Conservation (phyloP, 768 basidiomycete genomes). For the Termitomyces sp. region DNA sequence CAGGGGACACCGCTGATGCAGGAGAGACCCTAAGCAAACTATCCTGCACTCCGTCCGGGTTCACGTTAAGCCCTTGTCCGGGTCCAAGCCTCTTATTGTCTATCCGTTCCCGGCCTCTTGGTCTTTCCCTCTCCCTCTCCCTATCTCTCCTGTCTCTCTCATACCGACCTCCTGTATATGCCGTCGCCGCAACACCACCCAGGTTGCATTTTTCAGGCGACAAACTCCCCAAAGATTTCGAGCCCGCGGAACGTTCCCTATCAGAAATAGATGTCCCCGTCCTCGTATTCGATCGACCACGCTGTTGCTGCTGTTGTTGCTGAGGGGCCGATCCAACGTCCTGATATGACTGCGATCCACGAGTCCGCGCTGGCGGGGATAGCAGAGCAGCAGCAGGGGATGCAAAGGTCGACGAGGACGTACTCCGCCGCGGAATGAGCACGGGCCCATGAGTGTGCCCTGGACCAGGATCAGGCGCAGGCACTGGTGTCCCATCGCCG, state of each 20-base stretch:
- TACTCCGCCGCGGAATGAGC: slow-evolving; percentile 4
- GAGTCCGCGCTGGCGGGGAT: slow-evolving; percentile 21
- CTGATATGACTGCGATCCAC: slow-evolving; percentile 18
- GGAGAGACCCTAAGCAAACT: slow-evolving; percentile 15
- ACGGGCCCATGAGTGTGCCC: slow-evolving; percentile 16
- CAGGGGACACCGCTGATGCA: slow-evolving; percentile 3
- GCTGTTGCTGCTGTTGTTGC: slow-evolving; percentile 18
- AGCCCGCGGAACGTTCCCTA: slow-evolving; percentile 27
- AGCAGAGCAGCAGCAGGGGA: slow-evolving; percentile 15
- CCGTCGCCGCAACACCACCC: slow-evolving; percentile 16
- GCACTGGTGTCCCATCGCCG: not conserved
- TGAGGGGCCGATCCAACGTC: slow-evolving; percentile 7
- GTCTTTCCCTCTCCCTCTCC: slow-evolving; percentile 18
- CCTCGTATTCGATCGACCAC: slow-evolving; percentile 53
- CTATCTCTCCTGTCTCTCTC: slow-evolving; percentile 20
- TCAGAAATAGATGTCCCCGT: slow-evolving; percentile 52
- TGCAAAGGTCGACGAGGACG: slow-evolving; percentile 18
- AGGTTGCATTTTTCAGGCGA: slow-evolving; percentile 21
- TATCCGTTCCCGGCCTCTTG: slow-evolving; percentile 37
- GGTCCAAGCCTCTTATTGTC: slow-evolving; percentile 29
- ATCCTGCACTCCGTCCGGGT: slow-evolving; percentile 28
- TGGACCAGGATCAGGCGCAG: slow-evolving; percentile 10
- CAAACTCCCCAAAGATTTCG: slow-evolving; percentile 21
- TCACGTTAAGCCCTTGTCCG: slow-evolving; percentile 24
- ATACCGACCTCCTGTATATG: slow-evolving; percentile 28